phyloP scores from a whole-genome alignment of 495 filamentous ascomycete species.

The Talaromyces proteolyticus region DNA sequence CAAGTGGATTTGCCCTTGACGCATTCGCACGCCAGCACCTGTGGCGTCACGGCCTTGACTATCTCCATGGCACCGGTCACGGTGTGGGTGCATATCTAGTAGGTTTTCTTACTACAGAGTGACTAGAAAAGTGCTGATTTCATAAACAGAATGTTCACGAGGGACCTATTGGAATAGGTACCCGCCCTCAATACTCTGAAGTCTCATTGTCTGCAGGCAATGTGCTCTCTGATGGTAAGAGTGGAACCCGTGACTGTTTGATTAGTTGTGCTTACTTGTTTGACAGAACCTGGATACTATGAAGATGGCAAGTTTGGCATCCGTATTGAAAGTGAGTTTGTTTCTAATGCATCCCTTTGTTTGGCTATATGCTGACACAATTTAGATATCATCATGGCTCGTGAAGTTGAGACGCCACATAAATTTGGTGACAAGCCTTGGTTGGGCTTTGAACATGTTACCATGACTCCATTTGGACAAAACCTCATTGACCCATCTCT shows the following conservation, averaged over 20 bases:
- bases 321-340: slow-evolving; percentile 77
- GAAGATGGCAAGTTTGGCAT: slow-evolving; percentile 98
- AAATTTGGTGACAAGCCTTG: slow-evolving; percentile 91
- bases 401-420: slow-evolving; percentile 78
- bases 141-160: slow-evolving; percentile 81
- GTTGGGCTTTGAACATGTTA: slow-evolving; percentile 93
- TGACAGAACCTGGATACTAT: slow-evolving; percentile 90
- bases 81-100: slow-evolving; percentile 86
- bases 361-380: slow-evolving; percentile 9
- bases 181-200: slow-evolving; percentile 83
- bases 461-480: slow-evolving; percentile 89
- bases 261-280: slow-evolving; percentile 10
- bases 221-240: slow-evolving; percentile 73
- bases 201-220: slow-evolving; percentile 87
- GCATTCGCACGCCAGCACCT: slow-evolving; percentile 83
- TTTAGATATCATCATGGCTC: slow-evolving; percentile 73
- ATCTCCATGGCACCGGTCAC: slow-evolving; percentile 94
- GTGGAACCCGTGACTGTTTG: neutral
- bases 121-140: neutral
- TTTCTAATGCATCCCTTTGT: neutral
- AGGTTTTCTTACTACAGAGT: slow-evolving; percentile 8
- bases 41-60: slow-evolving; percentile 91
- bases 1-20: slow-evolving; percentile 88
- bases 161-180: slow-evolving; percentile 94
- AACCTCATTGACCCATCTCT: slow-evolving; percentile 77